Conservation (phyloP, 169 alveolate species). For the Babesia caballi region DNA sequence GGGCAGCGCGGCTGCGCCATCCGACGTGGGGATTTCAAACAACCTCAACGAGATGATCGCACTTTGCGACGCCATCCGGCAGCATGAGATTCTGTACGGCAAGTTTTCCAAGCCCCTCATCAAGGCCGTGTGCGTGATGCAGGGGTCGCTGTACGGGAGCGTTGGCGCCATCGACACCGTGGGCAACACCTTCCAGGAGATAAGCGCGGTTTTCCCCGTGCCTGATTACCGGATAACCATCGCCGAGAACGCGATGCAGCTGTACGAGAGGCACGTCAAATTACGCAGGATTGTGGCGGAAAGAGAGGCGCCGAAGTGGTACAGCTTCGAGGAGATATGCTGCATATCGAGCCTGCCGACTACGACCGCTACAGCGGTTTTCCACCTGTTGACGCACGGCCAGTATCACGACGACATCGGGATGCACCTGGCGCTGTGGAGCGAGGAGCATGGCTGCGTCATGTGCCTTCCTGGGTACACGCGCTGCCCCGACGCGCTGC, state of each 20-base stretch:
- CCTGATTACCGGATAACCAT: slow-evolving; percentile 40
- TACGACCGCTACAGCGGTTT: slow-evolving; percentile 16
- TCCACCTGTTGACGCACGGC: slow-evolving; percentile 23
- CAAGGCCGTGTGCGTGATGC: slow-evolving; percentile 47
- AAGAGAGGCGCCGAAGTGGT: slow-evolving; percentile 1
- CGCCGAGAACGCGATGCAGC: slow-evolving; percentile 23
- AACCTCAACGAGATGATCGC: slow-evolving; percentile 45
- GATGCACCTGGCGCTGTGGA: slow-evolving; percentile 45
- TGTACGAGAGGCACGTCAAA: not conserved
- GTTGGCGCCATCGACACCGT: slow-evolving; percentile 46
- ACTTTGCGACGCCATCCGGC: slow-evolving; percentile 14
- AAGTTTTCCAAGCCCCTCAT: slow-evolving; percentile 35
- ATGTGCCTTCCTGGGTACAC: slow-evolving; percentile 67
- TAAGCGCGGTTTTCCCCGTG: slow-evolving; percentile 37
- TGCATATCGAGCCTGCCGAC: not conserved
- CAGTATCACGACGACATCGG: slow-evolving; percentile 34
- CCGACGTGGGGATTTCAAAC: slow-evolving; percentile 6
- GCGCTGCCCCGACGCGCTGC: not conserved
- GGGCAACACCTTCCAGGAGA: slow-evolving; percentile 48
- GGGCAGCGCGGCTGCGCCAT: not conserved
- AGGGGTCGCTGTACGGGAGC: slow-evolving; percentile 51
- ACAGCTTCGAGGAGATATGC: slow-evolving; percentile 37
- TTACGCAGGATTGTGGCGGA: not conserved
- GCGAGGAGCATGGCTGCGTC: slow-evolving; percentile 11
- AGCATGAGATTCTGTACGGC: slow-evolving; percentile 47